Evolutionary conservation across 1,139 yeast species (phyloP), one percentile per base, ranked within the genome.

Genomic region (Nakaseomyces delphensis): DNA sequence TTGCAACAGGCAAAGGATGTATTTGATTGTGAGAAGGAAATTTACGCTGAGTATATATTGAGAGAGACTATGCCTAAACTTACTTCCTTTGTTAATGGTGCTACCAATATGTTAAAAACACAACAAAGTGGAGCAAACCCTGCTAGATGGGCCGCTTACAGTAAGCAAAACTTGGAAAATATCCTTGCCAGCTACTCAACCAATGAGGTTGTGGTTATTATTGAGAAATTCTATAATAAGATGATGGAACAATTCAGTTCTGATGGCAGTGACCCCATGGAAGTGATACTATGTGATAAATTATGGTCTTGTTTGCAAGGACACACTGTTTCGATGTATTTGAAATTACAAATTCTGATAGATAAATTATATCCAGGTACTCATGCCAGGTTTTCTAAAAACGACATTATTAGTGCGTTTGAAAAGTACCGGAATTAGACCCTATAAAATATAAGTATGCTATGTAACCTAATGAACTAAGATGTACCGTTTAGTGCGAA

Each of bases 21-120:
- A 2, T 71, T 77, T 63, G 69, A 68, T 42, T 53, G 53, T 2
- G 73, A 74, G 18, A 62, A 56, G 39, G 63, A 57, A 21, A 49
- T 60, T 3, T 78, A 80, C 43, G 76, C 82, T 41, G 65, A 62
- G 24, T 66, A 65, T 41, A 68, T 79, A 8, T 66, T 81, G 50
- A 71, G 71, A 51, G 72, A 73, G 44, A 72, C 77, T 20, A 64
- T 84, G 58, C 93, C 86, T 4, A 81, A 77, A 56, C 62, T 83
- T 44, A 66, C 74, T 28, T 79, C 77, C 24, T 81, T 83, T 58
- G 74, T 86, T 4, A 72, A 72, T 38, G 85, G 79, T 37, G 76
- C 82, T 40, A 81, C 79, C 43, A 70, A 74, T 2, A 61, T 78
- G 20, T 59, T 70, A 4, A 68, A 70, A 35, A 64, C 62, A 6